Percentiles rank a stretch among this genome's conserved stretches.
Conservation (phyloP, 768 basidiomycete genomes). For the Lactifluus subvellereus region DNA sequence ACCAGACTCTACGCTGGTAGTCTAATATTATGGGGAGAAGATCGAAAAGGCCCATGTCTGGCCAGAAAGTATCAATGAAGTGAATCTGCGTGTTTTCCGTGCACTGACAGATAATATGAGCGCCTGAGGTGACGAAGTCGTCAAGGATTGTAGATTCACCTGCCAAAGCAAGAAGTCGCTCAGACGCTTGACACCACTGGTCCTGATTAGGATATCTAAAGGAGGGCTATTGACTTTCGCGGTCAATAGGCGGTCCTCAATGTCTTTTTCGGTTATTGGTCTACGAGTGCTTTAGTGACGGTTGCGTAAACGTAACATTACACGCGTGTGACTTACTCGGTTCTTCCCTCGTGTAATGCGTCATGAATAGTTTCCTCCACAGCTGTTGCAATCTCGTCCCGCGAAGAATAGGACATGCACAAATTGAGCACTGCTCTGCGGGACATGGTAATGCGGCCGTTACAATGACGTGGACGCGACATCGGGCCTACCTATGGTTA, state of each 20-base stretch:
- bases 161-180: slow-evolving; percentile 96
- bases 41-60: slow-evolving; percentile 83
- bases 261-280: slow-evolving; percentile 58
- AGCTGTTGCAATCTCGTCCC: slow-evolving; percentile 86
- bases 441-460: background rate
- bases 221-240: slow-evolving; percentile 63
- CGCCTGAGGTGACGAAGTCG: background rate
- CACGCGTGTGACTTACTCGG: slow-evolving; percentile 26
- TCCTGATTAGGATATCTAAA: slow-evolving; percentile 84
- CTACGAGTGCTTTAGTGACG: slow-evolving; percentile 27
- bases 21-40: slow-evolving; percentile 83
- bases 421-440: slow-evolving; percentile 82
- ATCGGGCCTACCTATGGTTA: slow-evolving; percentile 52
- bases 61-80: slow-evolving; percentile 84
- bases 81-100: slow-evolving; percentile 83
- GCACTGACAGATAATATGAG: slow-evolving; percentile 44
- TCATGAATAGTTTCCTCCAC: slow-evolving; percentile 48
- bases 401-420: slow-evolving; percentile 87
- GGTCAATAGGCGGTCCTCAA: slow-evolving; percentile 65
- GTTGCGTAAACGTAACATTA: slow-evolving; percentile 3
- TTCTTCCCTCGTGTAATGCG: slow-evolving; percentile 33
- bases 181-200: slow-evolving; percentile 82
- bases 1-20: slow-evolving; percentile 77
- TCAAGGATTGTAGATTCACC: slow-evolving; percentile 42
- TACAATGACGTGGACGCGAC: slow-evolving; percentile 1